phyloP scores from a whole-genome alignment of 2,329 filamentous ascomycete genomes.

The Penicillium paneum region DNA sequence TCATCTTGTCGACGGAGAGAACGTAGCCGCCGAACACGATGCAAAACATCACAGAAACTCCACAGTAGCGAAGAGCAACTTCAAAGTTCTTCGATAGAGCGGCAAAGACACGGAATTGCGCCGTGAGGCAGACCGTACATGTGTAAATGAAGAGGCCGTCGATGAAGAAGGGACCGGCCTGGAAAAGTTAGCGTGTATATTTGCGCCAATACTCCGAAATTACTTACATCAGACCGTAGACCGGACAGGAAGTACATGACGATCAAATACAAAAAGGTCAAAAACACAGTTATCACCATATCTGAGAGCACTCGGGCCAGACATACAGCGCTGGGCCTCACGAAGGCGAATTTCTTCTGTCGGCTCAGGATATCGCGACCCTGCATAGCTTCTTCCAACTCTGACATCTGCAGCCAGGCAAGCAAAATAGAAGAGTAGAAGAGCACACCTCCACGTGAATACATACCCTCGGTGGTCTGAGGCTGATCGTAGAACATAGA shows the following conservation, averaged over 20 bases:
- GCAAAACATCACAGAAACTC: constrained; percentile 57
- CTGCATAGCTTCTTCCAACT: constrained; percentile 71
- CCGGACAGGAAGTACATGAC: constrained; percentile 61
- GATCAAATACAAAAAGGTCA: constrained; percentile 55
- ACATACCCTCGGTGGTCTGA: constrained; percentile 55
- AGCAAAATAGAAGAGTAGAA: constrained; percentile 63
- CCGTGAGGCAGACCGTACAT: constrained; percentile 56
- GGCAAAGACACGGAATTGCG: constrained; percentile 62
- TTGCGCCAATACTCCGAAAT: not conserved
- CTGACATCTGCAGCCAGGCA: constrained; percentile 66
- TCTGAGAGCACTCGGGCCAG: constrained; percentile 58
- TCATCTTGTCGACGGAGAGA: constrained; percentile 56
- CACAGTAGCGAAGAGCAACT: constrained; percentile 59
- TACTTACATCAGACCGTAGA: constrained; percentile 28
- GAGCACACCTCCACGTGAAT: constrained; percentile 56
- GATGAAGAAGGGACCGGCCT: constrained; percentile 60
- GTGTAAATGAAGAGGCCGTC: constrained; percentile 59
- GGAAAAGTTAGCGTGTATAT: not conserved
- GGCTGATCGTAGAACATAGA: constrained; percentile 68
- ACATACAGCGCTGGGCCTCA: constrained; percentile 58
- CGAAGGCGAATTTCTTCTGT: constrained; percentile 63
- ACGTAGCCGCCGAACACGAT: constrained; percentile 63
- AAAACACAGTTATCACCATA: constrained; percentile 52
- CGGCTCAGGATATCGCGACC: constrained; percentile 65
- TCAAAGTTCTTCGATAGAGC: constrained; percentile 59